These are phyloP conservation scores for Tripidium arundinaceum DNA, from an alignment of 202 grass and related monocot genomes.

Conservation along the genomic window DNA sequence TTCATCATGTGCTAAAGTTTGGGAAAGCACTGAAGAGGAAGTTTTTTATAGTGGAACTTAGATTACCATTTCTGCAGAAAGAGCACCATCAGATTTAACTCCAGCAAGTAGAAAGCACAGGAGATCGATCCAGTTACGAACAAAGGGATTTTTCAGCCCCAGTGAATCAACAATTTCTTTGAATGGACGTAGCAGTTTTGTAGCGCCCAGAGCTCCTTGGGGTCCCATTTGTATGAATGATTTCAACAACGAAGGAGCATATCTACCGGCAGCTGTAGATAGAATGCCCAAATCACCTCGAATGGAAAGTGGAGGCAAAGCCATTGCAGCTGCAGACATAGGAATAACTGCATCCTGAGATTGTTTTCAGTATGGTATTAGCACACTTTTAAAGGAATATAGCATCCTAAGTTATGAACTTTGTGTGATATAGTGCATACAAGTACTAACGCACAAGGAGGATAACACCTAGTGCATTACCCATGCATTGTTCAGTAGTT, in stretches of 20 bases:
- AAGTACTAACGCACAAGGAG: neutral
- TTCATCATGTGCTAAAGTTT: neutral
- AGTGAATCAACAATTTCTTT: constrained; percentile 82
- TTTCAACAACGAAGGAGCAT: constrained; percentile 82
- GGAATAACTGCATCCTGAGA: constrained; percentile 83
- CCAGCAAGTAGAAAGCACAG: constrained; percentile 94
- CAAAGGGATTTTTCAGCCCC: constrained; percentile 71
- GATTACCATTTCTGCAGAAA: constrained; percentile 94
- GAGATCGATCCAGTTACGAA: constrained; percentile 87
- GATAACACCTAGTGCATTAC: neutral
- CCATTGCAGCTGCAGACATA: constrained; percentile 90
- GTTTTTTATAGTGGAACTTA: constrained; percentile 12
- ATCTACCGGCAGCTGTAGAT: constrained; percentile 69
- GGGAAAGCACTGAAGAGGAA: constrained; percentile 1
- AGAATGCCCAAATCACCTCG: constrained; percentile 76
- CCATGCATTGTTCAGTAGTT: neutral
- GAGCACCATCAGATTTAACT: constrained; percentile 85
- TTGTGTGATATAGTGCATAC: neutral
- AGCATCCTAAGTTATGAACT: neutral
- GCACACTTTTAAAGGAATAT: constrained; percentile 4
- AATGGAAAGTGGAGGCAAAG: constrained; percentile 93
- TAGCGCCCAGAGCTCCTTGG: constrained; percentile 71
- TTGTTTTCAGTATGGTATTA: constrained; percentile 36
- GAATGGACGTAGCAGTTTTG: constrained; percentile 86
- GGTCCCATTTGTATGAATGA: constrained; percentile 93